These are phyloP conservation scores for Epichloe scottii DNA, from an alignment of 2,329 filamentous ascomycete genomes.

Conservation along the genomic window DNA sequence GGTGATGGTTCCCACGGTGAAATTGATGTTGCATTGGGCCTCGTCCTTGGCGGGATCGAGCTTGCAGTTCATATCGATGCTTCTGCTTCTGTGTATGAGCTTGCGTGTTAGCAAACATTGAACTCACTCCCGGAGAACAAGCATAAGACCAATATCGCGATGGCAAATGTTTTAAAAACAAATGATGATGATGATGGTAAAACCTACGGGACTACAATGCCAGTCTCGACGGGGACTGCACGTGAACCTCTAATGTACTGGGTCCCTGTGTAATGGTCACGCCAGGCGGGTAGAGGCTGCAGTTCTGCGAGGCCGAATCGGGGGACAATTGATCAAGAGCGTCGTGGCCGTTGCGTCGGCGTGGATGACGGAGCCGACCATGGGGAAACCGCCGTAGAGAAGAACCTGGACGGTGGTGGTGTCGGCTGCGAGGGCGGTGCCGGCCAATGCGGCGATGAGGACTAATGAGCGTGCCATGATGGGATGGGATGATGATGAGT, in stretches of 20 bases:
- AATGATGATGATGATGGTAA: too few relatives aligned
- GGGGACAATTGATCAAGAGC: constrained; percentile 16
- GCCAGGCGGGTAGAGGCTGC: constrained; percentile 8
- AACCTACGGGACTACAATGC: not conserved
- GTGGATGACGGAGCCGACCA: constrained; percentile 19
- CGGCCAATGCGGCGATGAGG: constrained; percentile 14
- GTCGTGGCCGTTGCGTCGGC: constrained; percentile 19
- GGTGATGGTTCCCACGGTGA: not conserved
- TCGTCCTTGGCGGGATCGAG: constrained; percentile 13
- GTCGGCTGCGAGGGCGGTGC: constrained; percentile 12
- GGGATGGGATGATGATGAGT: constrained; percentile 8
- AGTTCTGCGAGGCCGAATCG: constrained; percentile 11
- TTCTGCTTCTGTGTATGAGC: constrained; percentile 7
- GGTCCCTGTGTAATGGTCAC: constrained; percentile 17
- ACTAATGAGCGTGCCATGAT: constrained; percentile 1
- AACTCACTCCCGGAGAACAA: too few relatives aligned
- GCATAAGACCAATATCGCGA: too few relatives aligned
- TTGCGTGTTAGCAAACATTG: not conserved
- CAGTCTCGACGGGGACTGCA: not conserved
- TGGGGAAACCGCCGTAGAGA: constrained; percentile 12
- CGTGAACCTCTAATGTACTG: constrained; percentile 16
- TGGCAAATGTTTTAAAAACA: too few relatives aligned
- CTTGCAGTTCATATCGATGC: constrained; percentile 12
- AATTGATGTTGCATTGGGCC: constrained; percentile 12
- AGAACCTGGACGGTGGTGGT: constrained; percentile 17